Conservation (phyloP, 345 rosid genomes). For the Eucalyptus decipiens region DNA sequence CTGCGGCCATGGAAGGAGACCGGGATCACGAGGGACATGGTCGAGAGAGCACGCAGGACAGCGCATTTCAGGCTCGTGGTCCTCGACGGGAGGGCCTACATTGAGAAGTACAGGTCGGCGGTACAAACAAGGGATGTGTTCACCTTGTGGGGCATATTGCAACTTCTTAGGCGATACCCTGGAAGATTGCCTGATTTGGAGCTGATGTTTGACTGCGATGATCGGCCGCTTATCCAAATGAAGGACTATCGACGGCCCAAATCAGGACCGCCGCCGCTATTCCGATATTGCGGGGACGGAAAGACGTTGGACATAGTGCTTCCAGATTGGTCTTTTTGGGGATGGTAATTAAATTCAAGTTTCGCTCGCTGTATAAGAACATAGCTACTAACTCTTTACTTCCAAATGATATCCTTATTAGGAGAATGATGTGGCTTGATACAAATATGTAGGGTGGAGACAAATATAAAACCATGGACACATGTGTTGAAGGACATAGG, state of each 20-base stretch:
- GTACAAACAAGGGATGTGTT: constrained; percentile 42
- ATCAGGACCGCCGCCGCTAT: constrained; percentile 41
- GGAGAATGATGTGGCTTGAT: neutral
- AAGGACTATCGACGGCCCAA: constrained; percentile 17
- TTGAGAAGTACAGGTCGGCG: constrained; percentile 35
- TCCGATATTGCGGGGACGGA: constrained; percentile 47
- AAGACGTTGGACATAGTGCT: constrained; percentile 46
- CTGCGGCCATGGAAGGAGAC: constrained; percentile 50
- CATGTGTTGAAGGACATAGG: constrained; percentile 7
- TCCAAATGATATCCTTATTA: neutral
- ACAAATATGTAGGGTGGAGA: constrained; percentile 12
- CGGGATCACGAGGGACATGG: constrained; percentile 49
- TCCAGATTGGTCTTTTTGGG: constrained; percentile 92
- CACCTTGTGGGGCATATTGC: constrained; percentile 65
- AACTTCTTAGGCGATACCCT: constrained; percentile 59
- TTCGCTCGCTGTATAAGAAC: neutral
- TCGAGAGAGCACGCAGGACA: constrained; percentile 28
- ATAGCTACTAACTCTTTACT: neutral
- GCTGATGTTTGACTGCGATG: constrained; percentile 47
- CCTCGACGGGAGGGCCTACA: constrained; percentile 41
- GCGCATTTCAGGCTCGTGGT: constrained; percentile 57
- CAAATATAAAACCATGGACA: constrained; percentile 16
- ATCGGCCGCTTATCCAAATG: constrained; percentile 30
- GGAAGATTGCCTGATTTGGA: constrained; percentile 62
- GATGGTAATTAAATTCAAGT: constrained; percentile 34